A percentile compares a stretch with the other conserved stretches of the same genome.
These are phyloP conservation scores for Straminergon stramineum DNA, from an alignment of 225 moss, liverwort and hornwort genomes.

Conservation along the genomic window DNA sequence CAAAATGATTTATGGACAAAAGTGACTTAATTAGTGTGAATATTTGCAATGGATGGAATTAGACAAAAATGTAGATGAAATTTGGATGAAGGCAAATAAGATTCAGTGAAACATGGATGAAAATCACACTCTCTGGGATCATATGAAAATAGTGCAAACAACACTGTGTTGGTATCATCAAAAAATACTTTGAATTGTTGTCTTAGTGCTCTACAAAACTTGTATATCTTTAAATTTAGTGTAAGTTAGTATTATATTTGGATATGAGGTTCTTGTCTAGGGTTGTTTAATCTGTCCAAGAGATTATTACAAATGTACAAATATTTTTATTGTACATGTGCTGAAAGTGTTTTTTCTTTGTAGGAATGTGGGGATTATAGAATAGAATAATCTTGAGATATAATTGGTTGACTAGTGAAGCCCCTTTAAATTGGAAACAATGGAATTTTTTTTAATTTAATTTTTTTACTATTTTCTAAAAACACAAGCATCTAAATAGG, in stretches of 20 bases:
- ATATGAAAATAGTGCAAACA: no score
- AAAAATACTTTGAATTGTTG: neutral
- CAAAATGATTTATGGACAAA: neutral
- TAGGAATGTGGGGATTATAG: neutral
- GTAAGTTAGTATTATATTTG: neutral
- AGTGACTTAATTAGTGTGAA: neutral
- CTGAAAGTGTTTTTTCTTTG: neutral
- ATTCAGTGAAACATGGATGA: neutral
- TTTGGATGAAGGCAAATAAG: neutral
- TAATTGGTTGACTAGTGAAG: neutral
- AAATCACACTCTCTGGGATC: neutral
- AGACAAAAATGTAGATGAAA: neutral
- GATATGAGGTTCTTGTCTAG: neutral
- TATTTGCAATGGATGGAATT: neutral
- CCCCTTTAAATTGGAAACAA: neutral
- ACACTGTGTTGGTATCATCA: no score
- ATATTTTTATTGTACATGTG: neutral
- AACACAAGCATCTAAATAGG: neutral
- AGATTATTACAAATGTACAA: neutral
- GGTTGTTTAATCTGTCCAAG: neutral
- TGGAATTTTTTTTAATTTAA: neutral
- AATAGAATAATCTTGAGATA: neutral
- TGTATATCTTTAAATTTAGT: neutral
- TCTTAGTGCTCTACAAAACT: no score
- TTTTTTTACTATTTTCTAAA: fast-evolving